Base-by-base conservation (phyloP, 495 filamentous ascomycete species). In the Hypoxylon cercidicola region DNA sequence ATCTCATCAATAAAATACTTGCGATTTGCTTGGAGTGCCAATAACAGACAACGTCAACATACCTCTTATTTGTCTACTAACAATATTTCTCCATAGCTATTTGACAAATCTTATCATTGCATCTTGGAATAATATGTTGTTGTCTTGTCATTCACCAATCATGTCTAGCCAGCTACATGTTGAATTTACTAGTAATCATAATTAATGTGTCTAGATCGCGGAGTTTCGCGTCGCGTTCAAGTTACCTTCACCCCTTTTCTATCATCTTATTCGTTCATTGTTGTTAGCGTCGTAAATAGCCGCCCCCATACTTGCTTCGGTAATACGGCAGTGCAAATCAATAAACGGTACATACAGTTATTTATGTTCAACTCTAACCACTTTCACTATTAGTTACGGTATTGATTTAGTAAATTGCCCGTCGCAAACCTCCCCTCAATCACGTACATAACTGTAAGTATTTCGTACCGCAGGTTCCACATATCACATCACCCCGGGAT, bases 221-320 rank as follows among this genome's bases (percentile, higher is more conserved):
- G 39, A 41, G 47, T 56, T 53, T 67, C 69, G 69, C 67, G 69
- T 72, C 69, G 69, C 69, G 69, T 69, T 55, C 37, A 50, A 47
- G 64, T 54, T 53, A 58, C 35, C 45, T 12, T 51, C 44, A 30
- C 25, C 15, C 9, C 32, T 46, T 53, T 50, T 40, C 32, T 41
- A 12, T 0, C 8, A 25, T 64, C 46, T 49, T 54, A 70, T 72
- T 72, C 62, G 70, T 48, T 13, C 21, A 40, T 57, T 15, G 13
- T 16, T 23, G 23, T 57, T 69, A 32, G 45, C 56, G 43, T 62
- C 30, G 63, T 44, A 45, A 43, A 49, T 68, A 66, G 48, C 59
- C 61, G 65, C 53, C 45, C 46, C 49, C 21, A 40, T 21, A 11
- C 53, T 28, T 20, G 39, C 43, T 20, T 55, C 25, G 16, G 41